Base-by-base conservation (phyloP, 352 stramenopile genomes). In the Lagenidium giganteum region DNA sequence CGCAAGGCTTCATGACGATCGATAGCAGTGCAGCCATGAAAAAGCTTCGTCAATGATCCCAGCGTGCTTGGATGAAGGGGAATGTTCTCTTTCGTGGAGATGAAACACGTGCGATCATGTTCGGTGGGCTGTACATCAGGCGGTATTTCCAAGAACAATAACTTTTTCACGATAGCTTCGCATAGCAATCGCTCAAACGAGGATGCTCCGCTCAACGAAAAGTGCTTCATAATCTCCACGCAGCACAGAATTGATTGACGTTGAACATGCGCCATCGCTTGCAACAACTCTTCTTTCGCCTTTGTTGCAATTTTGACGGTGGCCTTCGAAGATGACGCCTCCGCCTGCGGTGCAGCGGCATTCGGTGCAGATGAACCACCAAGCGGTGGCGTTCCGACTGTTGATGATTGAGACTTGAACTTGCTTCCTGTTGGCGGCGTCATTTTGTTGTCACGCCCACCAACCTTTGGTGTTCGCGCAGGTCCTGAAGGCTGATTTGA, bases 121-220 rank as follows among this genome's bases (percentile, higher is more conserved):
- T 94, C 82, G 0, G 82, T 92, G 1, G 76, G 71, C 27, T 93
- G 78, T n/a, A 91, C 70, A 47, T 94, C 82, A 5, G 70, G 26
- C 3, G 75, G 75, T 21, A 90, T 87, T 38, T 94, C 82, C 4
- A 94, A 51, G 42, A 94, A 92, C 12, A 94, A 48, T 12, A 94
- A 39, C 35, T 88, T 89, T 31, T 86, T 87, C 13, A 94, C 79
- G 16, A 89, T 83, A 5, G 44, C 61, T 52, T 88, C 69, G 48
- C 89, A 94, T 9, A 94, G 52, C 36, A 76, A 73, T 25, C 87
- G 87, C 39, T 89, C 82, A 32, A 91, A 83, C 1, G 79, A 61
- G 2, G 79, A 81, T 16, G 74, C 66, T 0, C 76, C 74, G 34
- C 51, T 83, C 17, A 86, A 64, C 3, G 61, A 67, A 35, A 85